These are phyloP conservation scores for Gillenia trifoliata DNA, from an alignment of 306 rosid genomes.

Conservation along the genomic window DNA sequence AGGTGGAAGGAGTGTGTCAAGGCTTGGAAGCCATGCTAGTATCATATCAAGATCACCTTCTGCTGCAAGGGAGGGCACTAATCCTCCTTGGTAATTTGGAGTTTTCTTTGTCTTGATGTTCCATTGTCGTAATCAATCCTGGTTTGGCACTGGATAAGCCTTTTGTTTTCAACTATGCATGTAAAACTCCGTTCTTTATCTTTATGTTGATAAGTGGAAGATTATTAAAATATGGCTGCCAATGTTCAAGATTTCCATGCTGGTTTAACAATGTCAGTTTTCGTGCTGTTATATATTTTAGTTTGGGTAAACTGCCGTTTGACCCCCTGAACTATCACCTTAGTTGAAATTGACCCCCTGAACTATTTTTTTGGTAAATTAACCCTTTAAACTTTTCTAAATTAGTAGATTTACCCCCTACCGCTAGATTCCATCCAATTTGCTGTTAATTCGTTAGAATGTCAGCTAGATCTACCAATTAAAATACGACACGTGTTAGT, in stretches of 20 bases:
- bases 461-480: too few species aligned
- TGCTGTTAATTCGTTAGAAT: too few species aligned
- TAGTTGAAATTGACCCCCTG: too few species aligned
- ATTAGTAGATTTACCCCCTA: too few species aligned
- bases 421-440: too few species aligned
- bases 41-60: slow-evolving; percentile 80
- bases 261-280: not conserved
- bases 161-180: not conserved
- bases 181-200: not conserved
- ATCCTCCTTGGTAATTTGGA: slow-evolving; percentile 70
- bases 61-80: slow-evolving; percentile 69
- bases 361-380: too few species aligned
- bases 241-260: not conserved
- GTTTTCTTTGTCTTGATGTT: slow-evolving; percentile 13
- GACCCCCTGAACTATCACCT: too few species aligned
- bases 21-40: slow-evolving; percentile 67
- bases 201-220: not conserved
- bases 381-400: too few species aligned
- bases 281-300: not conserved
- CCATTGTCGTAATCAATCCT: not conserved
- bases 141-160: not conserved
- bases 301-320: too few species aligned
- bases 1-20: slow-evolving; percentile 71
- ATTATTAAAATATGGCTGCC: not conserved
- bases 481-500: too few species aligned